Conservation (phyloP, 2,329 filamentous ascomycete species). For the Aspergillus sp. region DNA sequence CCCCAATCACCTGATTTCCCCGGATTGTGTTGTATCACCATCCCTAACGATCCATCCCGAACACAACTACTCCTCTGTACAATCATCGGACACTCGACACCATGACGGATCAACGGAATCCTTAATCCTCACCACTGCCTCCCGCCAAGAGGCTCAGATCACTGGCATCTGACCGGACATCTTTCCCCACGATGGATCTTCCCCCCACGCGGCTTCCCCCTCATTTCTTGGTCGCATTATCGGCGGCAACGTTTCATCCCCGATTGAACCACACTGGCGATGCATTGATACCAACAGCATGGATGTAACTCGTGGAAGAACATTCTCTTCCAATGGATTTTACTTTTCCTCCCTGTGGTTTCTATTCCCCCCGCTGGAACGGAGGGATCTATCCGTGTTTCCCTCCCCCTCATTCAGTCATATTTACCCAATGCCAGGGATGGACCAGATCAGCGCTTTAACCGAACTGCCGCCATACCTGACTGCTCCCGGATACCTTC, state of each 20-base stretch:
- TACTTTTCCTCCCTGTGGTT: neutral
- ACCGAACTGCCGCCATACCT: neutral
- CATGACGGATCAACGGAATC: too few species aligned
- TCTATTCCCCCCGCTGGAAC: conserved; percentile 8
- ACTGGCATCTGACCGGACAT: neutral
- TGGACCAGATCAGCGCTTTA: neutral
- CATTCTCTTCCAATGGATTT: neutral
- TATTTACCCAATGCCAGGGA: neutral
- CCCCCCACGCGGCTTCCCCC: conserved; percentile 5
- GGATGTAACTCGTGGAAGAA: conserved; percentile 18
- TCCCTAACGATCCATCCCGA: too few species aligned
- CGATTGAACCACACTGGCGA: neutral
- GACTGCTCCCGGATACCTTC: neutral
- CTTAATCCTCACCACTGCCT: too few species aligned
- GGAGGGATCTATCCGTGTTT: conserved; percentile 1
- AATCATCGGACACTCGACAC: too few species aligned
- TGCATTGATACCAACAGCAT: neutral
- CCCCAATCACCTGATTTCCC: too few species aligned
- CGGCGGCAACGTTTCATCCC: conserved; percentile 14
- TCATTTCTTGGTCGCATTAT: conserved; percentile 12
- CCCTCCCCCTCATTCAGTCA: neutral
- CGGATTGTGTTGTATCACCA: too few species aligned
- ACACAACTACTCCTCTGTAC: too few species aligned
- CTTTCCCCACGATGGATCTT: conserved; percentile 1
- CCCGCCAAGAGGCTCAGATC: too few species aligned